Base-by-base conservation (phyloP, 2,329 filamentous ascomycete genomes). In the Diaporthe destruens region DNA sequence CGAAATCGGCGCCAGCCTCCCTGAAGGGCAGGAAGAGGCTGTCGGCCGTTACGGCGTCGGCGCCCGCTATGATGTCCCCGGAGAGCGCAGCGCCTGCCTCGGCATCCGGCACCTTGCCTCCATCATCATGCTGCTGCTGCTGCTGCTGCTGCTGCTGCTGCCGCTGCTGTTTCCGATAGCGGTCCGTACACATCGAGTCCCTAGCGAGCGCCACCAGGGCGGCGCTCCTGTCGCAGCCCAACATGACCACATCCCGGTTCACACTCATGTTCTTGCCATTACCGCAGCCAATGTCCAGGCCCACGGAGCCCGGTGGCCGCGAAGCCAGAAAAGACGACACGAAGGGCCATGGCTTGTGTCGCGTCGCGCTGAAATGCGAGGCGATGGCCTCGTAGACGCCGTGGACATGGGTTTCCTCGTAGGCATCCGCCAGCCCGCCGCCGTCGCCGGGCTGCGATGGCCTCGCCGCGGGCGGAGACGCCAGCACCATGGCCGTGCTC, bases 261-360 rank as follows among this genome's bases (percentile, higher is more conserved):
- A 97, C 93, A 74, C 88, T 85, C 74, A 98, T 86, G 81, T 98
- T 98, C 86, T 98, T 98, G 77, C 96, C 96, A 84, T 99, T 99
- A 73, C 96, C 96, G 83, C 96, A 98, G 74, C 96, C 96, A 71
- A 98, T 87, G 82, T 99, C 96, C 42, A 98, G 87, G 12, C 96
- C 96, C 71, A 98, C 84, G 65, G 93, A 89, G 34, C 95, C 96
- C 16, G 90, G 84, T 0, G 87, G 80, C 61, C 93, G 88, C 42
- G 85, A 84, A 65, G 86, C 84, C 47, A 98, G 88, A 81, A 98
- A 98, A 47, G 86, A 85, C 75, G 95, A 90, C 71, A 98, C 93
- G 77, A 97, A 92, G 29, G 96, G 96, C 96, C 96, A 99, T 74
- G 96, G 95, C 90, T 91, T 91, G 85, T 92, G 89, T 74, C 91